A percentile compares a stretch with the other conserved stretches of the same genome.
These are phyloP conservation scores for Chrysoporthe deuterocubensis DNA, from an alignment of 2,329 filamentous ascomycete genomes.

Conservation along the genomic window DNA sequence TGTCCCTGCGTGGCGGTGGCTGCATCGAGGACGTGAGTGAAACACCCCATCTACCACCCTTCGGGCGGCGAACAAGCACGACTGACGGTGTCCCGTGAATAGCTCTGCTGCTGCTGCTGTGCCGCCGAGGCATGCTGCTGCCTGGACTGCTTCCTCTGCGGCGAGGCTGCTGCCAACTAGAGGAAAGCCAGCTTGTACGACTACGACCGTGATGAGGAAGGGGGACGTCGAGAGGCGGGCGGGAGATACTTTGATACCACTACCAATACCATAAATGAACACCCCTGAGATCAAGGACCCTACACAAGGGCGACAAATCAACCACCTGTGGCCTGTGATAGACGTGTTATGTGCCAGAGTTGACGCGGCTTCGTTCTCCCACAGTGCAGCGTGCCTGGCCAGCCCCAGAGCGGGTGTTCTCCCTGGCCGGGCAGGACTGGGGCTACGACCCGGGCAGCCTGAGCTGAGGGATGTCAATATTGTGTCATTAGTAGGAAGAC, in stretches of 20 bases:
- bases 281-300: neutral
- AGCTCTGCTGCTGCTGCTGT: conserved; percentile 21
- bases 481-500: neutral
- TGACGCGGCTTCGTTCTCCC: neutral
- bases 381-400: neutral
- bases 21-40: conserved; percentile 29
- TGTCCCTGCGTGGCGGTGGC: conserved; percentile 34
- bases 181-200: conserved; percentile 4
- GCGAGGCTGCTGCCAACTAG: conserved; percentile 16
- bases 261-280: conserved; percentile 3
- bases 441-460: neutral
- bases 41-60: neutral
- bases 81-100: neutral
- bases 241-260: conserved; percentile 11
- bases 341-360: no score
- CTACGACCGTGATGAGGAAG: conserved; percentile 8
- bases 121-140: conserved; percentile 17
- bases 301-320: neutral
- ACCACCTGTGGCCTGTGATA: neutral
- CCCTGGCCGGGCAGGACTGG: no score
- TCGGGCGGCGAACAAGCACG: neutral
- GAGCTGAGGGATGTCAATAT: neutral
- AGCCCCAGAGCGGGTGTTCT: no score
- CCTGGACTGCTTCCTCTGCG: conserved; percentile 22
- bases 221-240: neutral